Evolutionary conservation across 108 stramenopile genomes (phyloP).

Genomic region (Fragilariopsis cylindrus): DNA sequence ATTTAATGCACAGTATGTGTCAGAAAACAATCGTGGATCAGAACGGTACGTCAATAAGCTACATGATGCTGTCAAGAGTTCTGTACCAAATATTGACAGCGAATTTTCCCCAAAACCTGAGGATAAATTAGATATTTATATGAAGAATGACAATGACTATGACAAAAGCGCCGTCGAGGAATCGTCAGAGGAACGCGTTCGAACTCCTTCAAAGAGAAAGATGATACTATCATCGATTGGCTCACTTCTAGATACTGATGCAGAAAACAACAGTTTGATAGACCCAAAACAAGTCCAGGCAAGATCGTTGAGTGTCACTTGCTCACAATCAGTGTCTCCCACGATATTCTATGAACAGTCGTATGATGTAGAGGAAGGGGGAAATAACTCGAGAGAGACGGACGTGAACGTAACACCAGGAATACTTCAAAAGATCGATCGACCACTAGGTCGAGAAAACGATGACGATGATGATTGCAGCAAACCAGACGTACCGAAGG

Average conservation of each 20-base stretch:
- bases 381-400: background rate
- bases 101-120: background rate
- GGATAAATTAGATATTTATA: background rate
- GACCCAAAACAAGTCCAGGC: background rate
- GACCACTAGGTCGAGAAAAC: background rate
- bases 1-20: no score
- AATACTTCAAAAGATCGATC: background rate
- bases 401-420: background rate
- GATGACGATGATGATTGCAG: background rate
- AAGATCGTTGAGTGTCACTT: no score
- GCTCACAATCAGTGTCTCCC: background rate
- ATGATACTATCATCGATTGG: background rate
- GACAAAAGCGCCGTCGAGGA: background rate
- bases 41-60: background rate
- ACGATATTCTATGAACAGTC: background rate
- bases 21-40: no score
- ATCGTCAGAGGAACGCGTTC: background rate
- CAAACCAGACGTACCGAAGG: background rate
- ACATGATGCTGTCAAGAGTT: background rate
- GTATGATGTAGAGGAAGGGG: background rate
- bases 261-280: background rate
- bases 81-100: background rate
- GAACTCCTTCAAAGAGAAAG: background rate
- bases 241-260: conserved; percentile 8
- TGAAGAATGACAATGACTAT: background rate